These are phyloP conservation scores for Lyophyllum semitale DNA, from an alignment of 768 basidiomycete species.

Conservation along the genomic window DNA sequence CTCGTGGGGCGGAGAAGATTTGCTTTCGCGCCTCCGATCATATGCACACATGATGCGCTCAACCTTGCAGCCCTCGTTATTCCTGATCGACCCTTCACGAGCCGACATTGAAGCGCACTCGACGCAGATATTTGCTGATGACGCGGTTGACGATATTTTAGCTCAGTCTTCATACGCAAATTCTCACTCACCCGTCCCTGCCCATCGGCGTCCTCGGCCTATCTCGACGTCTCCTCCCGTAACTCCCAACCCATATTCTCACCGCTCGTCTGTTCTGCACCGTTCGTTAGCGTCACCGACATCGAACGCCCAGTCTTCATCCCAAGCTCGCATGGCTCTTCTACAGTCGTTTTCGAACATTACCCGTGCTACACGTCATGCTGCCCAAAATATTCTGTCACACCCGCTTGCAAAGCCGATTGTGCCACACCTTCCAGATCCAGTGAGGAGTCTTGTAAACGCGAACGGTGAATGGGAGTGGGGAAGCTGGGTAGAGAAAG, in stretches of 20 bases:
- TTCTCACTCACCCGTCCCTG: slow-evolving; percentile 82
- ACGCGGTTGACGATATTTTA: slow-evolving; percentile 86
- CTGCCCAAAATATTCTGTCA: slow-evolving; percentile 92
- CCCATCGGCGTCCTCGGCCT: slow-evolving; percentile 75
- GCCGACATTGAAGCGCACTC: slow-evolving; percentile 93
- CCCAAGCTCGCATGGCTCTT: slow-evolving; percentile 78
- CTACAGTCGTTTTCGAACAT: slow-evolving; percentile 95
- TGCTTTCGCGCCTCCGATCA: slow-evolving; percentile 71
- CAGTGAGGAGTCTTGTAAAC: slow-evolving; percentile 86
- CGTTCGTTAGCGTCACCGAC: slow-evolving; percentile 68
- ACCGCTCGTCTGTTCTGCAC: slow-evolving; percentile 77
- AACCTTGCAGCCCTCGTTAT: slow-evolving; percentile 81
- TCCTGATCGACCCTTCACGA: slow-evolving; percentile 89
- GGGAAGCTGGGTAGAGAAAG: slow-evolving; percentile 92
- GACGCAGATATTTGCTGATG: slow-evolving; percentile 78
- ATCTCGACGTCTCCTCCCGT: slow-evolving; percentile 40
- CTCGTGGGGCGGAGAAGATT: slow-evolving; percentile 88
- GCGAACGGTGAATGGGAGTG: slow-evolving; percentile 91
- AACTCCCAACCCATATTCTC: slow-evolving; percentile 56
- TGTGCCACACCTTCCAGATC: slow-evolving; percentile 93
- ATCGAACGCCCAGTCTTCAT: slow-evolving; percentile 50
- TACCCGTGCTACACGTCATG: slow-evolving; percentile 88
- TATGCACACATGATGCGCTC: slow-evolving; percentile 87
- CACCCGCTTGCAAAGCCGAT: slow-evolving; percentile 97
- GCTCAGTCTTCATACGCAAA: slow-evolving; percentile 76